Percentiles rank a stretch among this genome's conserved stretches.
Evolutionary conservation across 2,329 filamentous ascomycete species (phyloP).

Genomic region (Lachnellula subtilissima): DNA sequence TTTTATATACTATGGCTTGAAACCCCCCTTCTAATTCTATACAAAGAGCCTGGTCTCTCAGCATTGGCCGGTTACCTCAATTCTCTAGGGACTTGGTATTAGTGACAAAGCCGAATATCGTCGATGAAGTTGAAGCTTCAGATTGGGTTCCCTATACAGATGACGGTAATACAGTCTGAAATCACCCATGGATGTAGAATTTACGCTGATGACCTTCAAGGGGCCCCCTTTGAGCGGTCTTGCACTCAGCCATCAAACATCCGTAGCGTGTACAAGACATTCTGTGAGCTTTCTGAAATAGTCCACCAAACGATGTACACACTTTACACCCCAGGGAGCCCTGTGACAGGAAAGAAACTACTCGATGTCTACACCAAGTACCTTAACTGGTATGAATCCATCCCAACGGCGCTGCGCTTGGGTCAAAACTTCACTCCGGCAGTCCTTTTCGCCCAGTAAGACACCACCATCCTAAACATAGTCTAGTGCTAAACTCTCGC

Average conservation of each 20-base stretch:
- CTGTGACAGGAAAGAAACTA: conserved; percentile 59
- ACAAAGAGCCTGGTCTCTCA: conserved; percentile 58
- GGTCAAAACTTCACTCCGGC: conserved; percentile 68
- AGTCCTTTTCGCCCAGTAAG: conserved; percentile 70
- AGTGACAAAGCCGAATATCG: conserved; percentile 55
- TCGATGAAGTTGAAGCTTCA: conserved; percentile 57
- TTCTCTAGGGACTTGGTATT: conserved; percentile 53
- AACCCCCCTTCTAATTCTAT: not conserved
- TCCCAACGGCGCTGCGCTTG: conserved; percentile 60
- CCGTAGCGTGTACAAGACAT: conserved; percentile 61
- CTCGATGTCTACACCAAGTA: conserved; percentile 64
- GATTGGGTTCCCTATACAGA: conserved; percentile 37
- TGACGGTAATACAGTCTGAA: conserved; percentile 20
- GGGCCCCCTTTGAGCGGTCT: conserved; percentile 49
- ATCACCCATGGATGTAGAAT: not conserved
- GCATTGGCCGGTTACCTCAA: conserved; percentile 56
- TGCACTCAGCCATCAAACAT: conserved; percentile 63
- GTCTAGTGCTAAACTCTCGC: not conserved
- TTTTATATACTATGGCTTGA: conserved; percentile 36
- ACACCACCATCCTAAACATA: too few species aligned
- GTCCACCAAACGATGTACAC: conserved; percentile 57
- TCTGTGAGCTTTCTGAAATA: conserved; percentile 68
- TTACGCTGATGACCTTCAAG: conserved; percentile 12
- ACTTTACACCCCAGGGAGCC: conserved; percentile 64
- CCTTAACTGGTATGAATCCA: conserved; percentile 64